Evolutionary conservation across 2,329 filamentous ascomycete genomes (phyloP).

Genomic region (Colletotrichum sp.): DNA sequence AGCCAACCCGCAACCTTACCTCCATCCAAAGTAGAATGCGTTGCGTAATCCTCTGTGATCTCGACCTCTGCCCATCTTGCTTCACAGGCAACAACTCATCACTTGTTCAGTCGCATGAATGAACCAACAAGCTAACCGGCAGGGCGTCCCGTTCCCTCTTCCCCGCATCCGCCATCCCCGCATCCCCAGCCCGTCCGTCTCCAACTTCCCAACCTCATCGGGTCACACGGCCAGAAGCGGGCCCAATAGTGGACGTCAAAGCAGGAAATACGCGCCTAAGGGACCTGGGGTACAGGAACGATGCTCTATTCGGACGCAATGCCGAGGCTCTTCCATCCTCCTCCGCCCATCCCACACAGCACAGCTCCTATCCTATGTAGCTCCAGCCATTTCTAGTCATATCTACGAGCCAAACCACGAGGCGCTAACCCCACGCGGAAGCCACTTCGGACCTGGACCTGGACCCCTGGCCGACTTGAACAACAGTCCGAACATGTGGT

Average conservation of each 20-base stretch:
- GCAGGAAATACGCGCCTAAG: not conserved
- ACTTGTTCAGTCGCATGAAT: not conserved
- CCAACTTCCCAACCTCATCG: not conserved
- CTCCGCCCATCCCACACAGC: not conserved
- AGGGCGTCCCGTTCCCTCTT: not conserved
- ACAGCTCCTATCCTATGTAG: not conserved
- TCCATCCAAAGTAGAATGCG: not conserved
- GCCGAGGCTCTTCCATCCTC: not conserved
- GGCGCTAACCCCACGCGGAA: not conserved
- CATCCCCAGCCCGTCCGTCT: not conserved
- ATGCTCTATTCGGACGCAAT: constrained; percentile 6
- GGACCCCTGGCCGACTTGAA: not conserved
- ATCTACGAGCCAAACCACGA: not conserved
- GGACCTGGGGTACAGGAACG: not conserved
- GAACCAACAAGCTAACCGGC: not conserved
- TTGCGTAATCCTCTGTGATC: not conserved
- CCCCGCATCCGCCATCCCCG: not conserved
- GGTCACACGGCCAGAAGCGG: constrained; percentile 1
- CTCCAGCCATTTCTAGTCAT: not conserved
- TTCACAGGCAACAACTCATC: not conserved
- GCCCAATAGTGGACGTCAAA: not conserved
- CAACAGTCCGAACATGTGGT: not conserved
- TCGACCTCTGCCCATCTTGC: not conserved
- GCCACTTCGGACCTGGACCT: not conserved
- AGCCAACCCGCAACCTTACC: not conserved